Evolutionary conservation across 225 moss, liverwort and hornwort species (phyloP).

Genomic region (Climacium dendroides): DNA sequence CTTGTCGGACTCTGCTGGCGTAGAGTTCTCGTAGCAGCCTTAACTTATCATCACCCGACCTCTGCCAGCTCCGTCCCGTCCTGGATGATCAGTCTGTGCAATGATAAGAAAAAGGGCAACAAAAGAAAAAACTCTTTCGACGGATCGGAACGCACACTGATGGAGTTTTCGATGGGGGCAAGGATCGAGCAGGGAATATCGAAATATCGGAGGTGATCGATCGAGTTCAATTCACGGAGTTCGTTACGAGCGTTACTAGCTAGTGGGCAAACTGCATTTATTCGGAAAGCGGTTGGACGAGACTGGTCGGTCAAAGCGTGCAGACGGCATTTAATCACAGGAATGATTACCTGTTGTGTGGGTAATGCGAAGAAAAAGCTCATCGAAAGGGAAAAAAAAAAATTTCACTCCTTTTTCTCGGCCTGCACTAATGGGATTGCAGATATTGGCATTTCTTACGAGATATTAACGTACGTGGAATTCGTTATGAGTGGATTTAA

Average conservation of each 20-base stretch:
- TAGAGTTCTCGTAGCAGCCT: neutral
- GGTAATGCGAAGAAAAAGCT: neutral
- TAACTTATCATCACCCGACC: neutral
- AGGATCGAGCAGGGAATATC: neutral
- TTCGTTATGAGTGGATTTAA: neutral
- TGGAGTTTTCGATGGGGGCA: neutral
- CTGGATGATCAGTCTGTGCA: neutral
- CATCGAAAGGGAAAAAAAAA: too few relatives aligned
- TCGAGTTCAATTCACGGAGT: neutral
- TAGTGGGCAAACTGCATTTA: neutral
- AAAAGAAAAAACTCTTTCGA: neutral
- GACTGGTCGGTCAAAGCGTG: neutral
- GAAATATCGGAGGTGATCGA: neutral
- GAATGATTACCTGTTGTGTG: neutral
- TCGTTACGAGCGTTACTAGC: too few relatives aligned
- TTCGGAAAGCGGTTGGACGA: neutral
- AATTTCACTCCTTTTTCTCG: neutral
- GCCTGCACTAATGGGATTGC: neutral
- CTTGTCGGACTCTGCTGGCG: slow-evolving; percentile 1
- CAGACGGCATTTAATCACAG: neutral
- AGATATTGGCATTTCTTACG: neutral
- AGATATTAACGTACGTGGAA: neutral
- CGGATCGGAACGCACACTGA: neutral
- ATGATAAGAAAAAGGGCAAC: neutral
- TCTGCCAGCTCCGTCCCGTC: neutral